phyloP scores from a whole-genome alignment of 306 rosid genomes.

The Gynostemma pentaphyllum region DNA sequence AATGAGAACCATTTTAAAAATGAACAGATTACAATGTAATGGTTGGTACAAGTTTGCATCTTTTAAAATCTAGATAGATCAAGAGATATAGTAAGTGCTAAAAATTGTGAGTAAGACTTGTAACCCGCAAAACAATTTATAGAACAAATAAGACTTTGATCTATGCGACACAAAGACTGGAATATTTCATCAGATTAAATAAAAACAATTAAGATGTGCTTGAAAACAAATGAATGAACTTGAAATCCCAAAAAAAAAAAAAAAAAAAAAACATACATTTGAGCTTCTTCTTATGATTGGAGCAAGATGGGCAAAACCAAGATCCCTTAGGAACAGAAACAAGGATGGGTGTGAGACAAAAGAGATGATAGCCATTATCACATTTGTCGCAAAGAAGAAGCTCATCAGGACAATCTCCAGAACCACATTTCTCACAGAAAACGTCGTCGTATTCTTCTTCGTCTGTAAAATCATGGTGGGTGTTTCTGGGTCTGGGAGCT shows the following conservation, averaged over 20 bases:
- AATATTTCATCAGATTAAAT: neutral
- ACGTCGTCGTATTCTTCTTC: conserved; percentile 13
- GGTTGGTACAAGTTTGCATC: neutral
- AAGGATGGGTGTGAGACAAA: conserved; percentile 67
- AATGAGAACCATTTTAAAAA: neutral
- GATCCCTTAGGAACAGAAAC: conserved; percentile 54
- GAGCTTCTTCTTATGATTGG: conserved; percentile 29
- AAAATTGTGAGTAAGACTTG: neutral
- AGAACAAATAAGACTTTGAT: neutral
- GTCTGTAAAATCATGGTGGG: neutral
- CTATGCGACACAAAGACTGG: neutral
- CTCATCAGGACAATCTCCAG: conserved; percentile 46
- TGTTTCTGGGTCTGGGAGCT: conserved; percentile 39
- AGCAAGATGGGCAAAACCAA: conserved; percentile 71
- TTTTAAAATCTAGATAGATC: no score
- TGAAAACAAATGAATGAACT: neutral
- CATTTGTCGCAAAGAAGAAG: conserved; percentile 78
- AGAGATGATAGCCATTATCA: conserved; percentile 57
- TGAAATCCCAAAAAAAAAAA: neutral
- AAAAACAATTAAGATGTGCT: neutral
- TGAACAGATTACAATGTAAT: neutral
- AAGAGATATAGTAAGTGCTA: neutral
- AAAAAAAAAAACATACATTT: conserved; percentile 24
- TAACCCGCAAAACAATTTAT: neutral
- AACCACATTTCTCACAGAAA: conserved; percentile 41